phyloP scores from a whole-genome alignment of 345 rosid genomes.

The Erucastrum elatum region DNA sequence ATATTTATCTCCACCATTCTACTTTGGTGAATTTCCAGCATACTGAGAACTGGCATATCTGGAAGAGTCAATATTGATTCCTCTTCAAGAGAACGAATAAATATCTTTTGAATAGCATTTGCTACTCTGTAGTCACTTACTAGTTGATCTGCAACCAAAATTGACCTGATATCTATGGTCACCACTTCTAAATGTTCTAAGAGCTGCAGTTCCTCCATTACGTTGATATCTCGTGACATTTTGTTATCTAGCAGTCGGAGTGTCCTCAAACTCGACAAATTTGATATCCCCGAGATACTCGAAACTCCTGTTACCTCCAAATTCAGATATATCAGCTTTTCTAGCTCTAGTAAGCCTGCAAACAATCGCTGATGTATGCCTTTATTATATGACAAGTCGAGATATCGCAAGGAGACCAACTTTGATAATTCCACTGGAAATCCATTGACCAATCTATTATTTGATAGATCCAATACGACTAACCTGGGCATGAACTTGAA shows the following conservation, averaged over 20 bases:
- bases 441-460: not conserved
- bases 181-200: too few relatives aligned
- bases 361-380: not conserved
- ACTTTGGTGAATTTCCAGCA: not conserved
- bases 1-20: not conserved
- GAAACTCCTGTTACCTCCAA: not conserved
- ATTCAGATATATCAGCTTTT: not conserved
- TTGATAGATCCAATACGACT: not conserved
- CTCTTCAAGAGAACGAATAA: not conserved
- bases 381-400: not conserved
- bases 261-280: not conserved
- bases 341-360: not conserved
- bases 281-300: not conserved
- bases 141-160: not conserved
- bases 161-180: not conserved
- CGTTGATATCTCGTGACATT: not conserved
- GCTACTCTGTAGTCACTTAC: not conserved
- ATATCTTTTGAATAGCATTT: not conserved
- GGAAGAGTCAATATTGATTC: not conserved
- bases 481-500: not conserved
- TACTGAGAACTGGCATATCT: not conserved
- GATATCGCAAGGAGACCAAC: not conserved
- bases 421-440: not conserved
- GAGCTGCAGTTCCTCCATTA: not conserved
- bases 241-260: not conserved